phyloP scores from a whole-genome alignment of 2,329 filamentous ascomycete genomes.

The Daldinia sp. region DNA sequence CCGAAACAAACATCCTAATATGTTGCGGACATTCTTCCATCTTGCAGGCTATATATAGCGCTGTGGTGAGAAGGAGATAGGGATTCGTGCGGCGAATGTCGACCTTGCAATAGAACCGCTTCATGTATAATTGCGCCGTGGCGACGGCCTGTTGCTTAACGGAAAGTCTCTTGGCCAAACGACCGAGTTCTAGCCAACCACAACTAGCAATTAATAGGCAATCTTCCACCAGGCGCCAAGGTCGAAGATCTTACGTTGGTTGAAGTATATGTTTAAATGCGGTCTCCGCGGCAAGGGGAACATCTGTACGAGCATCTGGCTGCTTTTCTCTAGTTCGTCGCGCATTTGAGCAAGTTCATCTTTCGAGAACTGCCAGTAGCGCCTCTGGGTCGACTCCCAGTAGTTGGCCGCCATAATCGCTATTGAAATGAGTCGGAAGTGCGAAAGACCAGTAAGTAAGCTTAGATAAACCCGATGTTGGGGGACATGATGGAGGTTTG shows the following conservation, averaged over 20 bases:
- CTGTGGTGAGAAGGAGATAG: slow-evolving; percentile 90
- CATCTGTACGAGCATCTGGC: slow-evolving; percentile 76
- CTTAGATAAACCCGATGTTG: slow-evolving; percentile 4
- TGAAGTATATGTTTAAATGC: slow-evolving; percentile 90
- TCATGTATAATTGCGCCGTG: slow-evolving; percentile 93
- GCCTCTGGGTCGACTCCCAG: slow-evolving; percentile 93
- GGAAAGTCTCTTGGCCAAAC: slow-evolving; percentile 83
- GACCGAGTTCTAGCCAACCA: slow-evolving; percentile 70
- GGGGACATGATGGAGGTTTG: slow-evolving; percentile 11
- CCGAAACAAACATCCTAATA: slow-evolving; percentile 87
- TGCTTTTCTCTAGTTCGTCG: slow-evolving; percentile 78
- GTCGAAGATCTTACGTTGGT: slow-evolving; percentile 71
- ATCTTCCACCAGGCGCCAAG: background rate
- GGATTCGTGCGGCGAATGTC: slow-evolving; percentile 94
- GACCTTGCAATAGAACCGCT: slow-evolving; percentile 90
- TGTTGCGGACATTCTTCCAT: slow-evolving; percentile 98
- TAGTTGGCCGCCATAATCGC: slow-evolving; percentile 87
- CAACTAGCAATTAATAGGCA: slow-evolving; percentile 21
- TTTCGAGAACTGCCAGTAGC: slow-evolving; percentile 89
- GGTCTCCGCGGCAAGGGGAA: slow-evolving; percentile 84
- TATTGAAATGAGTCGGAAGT: background rate
- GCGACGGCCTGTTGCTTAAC: slow-evolving; percentile 92
- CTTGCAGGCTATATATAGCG: slow-evolving; percentile 94
- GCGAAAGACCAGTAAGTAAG: background rate
- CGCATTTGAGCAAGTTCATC: slow-evolving; percentile 80